Evolutionary conservation across 345 rosid species (phyloP).

Genomic region (Citrus trifoliata): DNA sequence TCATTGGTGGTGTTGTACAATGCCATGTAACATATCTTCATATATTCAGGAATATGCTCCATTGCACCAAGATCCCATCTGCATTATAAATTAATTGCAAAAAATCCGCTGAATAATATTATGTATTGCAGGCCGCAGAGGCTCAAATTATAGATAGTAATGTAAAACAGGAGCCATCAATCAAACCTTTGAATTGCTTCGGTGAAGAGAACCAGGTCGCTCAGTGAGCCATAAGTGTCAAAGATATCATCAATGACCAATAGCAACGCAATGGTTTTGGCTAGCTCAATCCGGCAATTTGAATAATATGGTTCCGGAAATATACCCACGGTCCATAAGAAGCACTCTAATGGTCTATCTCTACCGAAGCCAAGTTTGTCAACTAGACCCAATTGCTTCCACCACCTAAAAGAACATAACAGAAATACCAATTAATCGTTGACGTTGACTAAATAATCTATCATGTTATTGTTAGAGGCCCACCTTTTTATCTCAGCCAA

Average conservation of each 20-base stretch:
- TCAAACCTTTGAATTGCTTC: conserved; percentile 19
- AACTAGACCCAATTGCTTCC: conserved; percentile 23
- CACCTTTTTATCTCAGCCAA: conserved; percentile 20
- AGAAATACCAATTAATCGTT: neutral
- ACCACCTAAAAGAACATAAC: conserved; percentile 17
- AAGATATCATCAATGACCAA: conserved; percentile 28
- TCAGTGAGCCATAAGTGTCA: conserved; percentile 23
- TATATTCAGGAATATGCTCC: conserved; percentile 28
- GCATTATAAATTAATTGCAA: neutral
- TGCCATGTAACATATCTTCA: conserved; percentile 34
- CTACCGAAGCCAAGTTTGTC: conserved; percentile 26
- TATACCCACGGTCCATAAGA: conserved; percentile 23
- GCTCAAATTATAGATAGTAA: neutral
- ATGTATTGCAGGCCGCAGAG: neutral
- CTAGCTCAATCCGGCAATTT: conserved; percentile 17
- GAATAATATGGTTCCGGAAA: conserved; percentile 22
- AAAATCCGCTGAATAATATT: neutral
- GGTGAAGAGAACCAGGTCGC: conserved; percentile 23
- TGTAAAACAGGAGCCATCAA: neutral
- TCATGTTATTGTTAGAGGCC: neutral
- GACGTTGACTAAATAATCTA: neutral
- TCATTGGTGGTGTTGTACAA: conserved; percentile 29
- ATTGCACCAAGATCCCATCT: conserved; percentile 29
- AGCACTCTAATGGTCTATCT: conserved; percentile 29
- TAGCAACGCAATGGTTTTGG: conserved; percentile 22